A percentile compares a stretch with the other conserved stretches of the same genome.
Evolutionary conservation across 1,139 yeast species (phyloP).

Genomic region (Insectozyma bohioensis): DNA sequence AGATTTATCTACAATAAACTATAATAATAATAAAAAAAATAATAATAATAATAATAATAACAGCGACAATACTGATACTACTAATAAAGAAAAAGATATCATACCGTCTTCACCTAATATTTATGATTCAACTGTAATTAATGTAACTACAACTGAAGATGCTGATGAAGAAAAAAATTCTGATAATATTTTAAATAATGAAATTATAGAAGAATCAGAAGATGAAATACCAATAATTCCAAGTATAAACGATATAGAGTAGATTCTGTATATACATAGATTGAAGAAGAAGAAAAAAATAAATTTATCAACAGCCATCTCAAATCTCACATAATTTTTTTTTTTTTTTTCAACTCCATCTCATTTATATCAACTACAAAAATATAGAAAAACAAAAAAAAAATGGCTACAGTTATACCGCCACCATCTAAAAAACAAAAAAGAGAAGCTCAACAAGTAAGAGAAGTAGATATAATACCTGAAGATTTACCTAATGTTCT

Average conservation of each 20-base stretch:
- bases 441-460: constrained; percentile 77
- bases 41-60: background rate
- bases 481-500: constrained; percentile 82
- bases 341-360: constrained; percentile 1
- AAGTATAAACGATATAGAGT: too few relatives aligned
- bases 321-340: background rate
- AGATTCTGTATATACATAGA: too few relatives aligned
- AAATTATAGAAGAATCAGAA: constrained; percentile 15
- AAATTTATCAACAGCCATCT: background rate
- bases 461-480: constrained; percentile 75
- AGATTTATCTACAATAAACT: too few relatives aligned
- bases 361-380: background rate
- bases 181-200: too few relatives aligned
- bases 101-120: constrained; percentile 12
- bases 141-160: constrained; percentile 8
- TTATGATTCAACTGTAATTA: constrained; percentile 10
- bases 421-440: constrained; percentile 92
- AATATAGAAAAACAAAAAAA: background rate
- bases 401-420: constrained; percentile 91
- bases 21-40: too few relatives aligned
- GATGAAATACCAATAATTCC: constrained; percentile 13
- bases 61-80: background rate
- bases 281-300: too few relatives aligned
- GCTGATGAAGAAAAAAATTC: constrained; percentile 3
- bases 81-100: constrained; percentile 10